Evolutionary conservation across 257 asterid genomes (phyloP).

Genomic region (Forsythia viridissima): DNA sequence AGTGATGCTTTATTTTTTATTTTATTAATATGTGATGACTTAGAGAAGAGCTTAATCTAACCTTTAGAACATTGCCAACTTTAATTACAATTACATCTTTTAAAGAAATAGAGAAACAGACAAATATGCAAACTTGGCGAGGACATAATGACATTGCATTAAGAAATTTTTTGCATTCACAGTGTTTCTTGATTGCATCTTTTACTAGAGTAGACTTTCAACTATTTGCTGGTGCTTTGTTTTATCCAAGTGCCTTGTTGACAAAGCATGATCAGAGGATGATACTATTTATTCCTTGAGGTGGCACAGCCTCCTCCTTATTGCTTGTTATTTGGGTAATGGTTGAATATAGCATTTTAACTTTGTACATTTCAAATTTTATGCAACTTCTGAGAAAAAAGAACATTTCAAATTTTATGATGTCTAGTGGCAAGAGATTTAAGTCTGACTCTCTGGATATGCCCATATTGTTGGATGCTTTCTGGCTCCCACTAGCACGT

Average conservation of each 20-base stretch:
- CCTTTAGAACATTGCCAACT: neutral
- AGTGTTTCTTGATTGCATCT: neutral
- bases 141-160: neutral
- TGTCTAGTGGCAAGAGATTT: too few relatives aligned
- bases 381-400: too few relatives aligned
- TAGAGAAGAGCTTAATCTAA: neutral
- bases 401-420: too few relatives aligned
- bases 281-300: neutral
- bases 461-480: too few relatives aligned
- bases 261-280: neutral
- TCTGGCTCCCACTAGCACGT: too few relatives aligned
- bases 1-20: neutral
- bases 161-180: neutral
- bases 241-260: neutral
- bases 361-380: neutral
- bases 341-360: neutral
- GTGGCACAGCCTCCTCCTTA: neutral
- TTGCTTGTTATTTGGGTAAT: neutral
- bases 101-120: neutral
- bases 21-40: neutral
- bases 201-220: neutral
- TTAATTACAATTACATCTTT: slow-evolving; percentile 2
- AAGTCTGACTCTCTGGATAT: too few relatives aligned
- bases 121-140: neutral
- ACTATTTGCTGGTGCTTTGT: neutral